Evolutionary conservation across 1,284 basidiomycete genomes (phyloP).

Genomic region (Irpex sp.): DNA sequence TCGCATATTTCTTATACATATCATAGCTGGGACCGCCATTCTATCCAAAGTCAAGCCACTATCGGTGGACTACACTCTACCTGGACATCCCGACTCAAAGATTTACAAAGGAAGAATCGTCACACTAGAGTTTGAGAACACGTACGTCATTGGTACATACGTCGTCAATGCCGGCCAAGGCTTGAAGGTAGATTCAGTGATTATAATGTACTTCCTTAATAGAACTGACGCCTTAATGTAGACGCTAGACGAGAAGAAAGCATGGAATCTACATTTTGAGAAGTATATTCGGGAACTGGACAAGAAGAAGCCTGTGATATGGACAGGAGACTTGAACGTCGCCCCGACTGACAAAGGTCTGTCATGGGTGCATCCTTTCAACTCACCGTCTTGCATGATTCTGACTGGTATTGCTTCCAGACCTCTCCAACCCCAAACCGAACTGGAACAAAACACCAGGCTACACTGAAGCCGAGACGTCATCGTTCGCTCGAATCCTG

Average conservation of each 20-base stretch:
- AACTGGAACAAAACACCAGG: constrained; percentile 82
- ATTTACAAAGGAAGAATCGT: constrained; percentile 71
- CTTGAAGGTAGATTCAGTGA: constrained; percentile 52
- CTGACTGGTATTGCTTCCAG: constrained; percentile 28
- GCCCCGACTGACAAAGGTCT: constrained; percentile 70
- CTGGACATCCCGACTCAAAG: constrained; percentile 61
- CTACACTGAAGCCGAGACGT: constrained; percentile 76
- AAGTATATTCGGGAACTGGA: constrained; percentile 68
- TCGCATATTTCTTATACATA: too few relatives aligned
- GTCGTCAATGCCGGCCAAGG: constrained; percentile 82
- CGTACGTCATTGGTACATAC: constrained; percentile 77
- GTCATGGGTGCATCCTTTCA: constrained; percentile 34
- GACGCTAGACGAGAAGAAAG: constrained; percentile 69
- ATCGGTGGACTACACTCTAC: constrained; percentile 60
- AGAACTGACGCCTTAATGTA: constrained; percentile 22
- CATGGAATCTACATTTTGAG: constrained; percentile 75
- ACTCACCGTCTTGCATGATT: constrained; percentile 25
- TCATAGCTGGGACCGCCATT: constrained; percentile 73
- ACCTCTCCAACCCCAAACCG: constrained; percentile 57
- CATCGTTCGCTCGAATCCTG: constrained; percentile 61
- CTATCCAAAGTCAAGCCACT: constrained; percentile 75
- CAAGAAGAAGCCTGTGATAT: constrained; percentile 77
- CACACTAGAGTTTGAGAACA: constrained; percentile 73
- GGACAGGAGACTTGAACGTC: constrained; percentile 88
- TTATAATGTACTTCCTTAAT: neutral